Evolutionary conservation across 1,139 yeast genomes (phyloP), one percentile per base, ranked within the genome.

Genomic region (Pneumocystis canis): DNA sequence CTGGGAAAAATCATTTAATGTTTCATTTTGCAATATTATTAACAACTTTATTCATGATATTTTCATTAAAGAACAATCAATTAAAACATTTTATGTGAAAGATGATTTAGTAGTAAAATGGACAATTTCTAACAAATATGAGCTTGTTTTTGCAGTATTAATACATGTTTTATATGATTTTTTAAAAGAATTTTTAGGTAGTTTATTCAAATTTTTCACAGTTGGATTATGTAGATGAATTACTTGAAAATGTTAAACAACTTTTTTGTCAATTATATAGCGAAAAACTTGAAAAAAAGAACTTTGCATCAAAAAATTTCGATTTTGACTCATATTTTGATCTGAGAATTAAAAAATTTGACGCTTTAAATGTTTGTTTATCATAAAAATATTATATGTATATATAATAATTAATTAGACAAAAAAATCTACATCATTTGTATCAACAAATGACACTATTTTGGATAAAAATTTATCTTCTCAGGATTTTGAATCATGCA

Each of bases 41-140:
- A 84, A 82, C 68, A 69, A 78, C 5, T 78, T 83, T 63, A 77
- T 84, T 62, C 76, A 78, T 30, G 77, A 79, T 60, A 77, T 79
- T 35, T 77, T 84, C 68, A 77, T 84, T 35, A 75, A 74, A 53
- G 72, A 71, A 61, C 65, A 65, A 30, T 61, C 58, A 20, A 64
- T 66, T 39, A 58, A 62, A 32, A 60, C 65, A 30, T 60, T 66
- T 18, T 61, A 67, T 37, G 67, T 69, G 30, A 67, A 68, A 60
- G 73, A 71, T 56, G 71, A 70, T 67, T 79, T 65, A 71, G 77
- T 75, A 58, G 79, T 74, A 66, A 74, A 71, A 65, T 75, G 73
- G 66, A 66, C 72, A 3, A 70, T 70, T 5, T 69, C 71, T 53
- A 73, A 74, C 61, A 76, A 73, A 47, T 69, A 70, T 31, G 75